Conservation (phyloP, 495 filamentous ascomycete species). For the Daldinia grandis region DNA sequence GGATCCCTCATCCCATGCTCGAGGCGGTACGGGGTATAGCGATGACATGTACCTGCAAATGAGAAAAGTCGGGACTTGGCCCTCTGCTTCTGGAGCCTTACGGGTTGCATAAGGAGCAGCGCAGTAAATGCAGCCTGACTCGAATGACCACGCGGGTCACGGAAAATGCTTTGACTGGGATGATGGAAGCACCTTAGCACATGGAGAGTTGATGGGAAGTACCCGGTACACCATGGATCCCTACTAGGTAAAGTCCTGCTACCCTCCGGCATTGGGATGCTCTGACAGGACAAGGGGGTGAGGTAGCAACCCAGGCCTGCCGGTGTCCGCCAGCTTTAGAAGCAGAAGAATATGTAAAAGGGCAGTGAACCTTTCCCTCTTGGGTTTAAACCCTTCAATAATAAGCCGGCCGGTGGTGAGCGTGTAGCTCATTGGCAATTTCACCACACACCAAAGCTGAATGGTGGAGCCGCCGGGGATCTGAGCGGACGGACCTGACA, state of each 20-base stretch:
- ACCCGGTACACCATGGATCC: conserved; percentile 32
- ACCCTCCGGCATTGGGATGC: conserved; percentile 34
- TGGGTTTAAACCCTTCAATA: conserved; percentile 40
- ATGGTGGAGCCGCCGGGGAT: conserved; percentile 43
- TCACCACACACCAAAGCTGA: conserved; percentile 46
- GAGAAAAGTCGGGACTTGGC: conserved; percentile 43
- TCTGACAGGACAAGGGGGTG: conserved; percentile 33
- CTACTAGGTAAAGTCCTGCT: conserved; percentile 21
- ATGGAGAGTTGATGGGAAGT: conserved; percentile 29
- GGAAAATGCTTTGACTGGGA: conserved; percentile 33
- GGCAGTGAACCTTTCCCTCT: conserved; percentile 40
- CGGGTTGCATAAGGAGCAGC: conserved; percentile 32
- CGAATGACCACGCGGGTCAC: conserved; percentile 42
- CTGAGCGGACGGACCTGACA: conserved; percentile 44
- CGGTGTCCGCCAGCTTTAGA: conserved; percentile 34
- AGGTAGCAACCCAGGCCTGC: conserved; percentile 29
- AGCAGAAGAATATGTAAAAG: conserved; percentile 28
- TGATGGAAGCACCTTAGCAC: conserved; percentile 23
- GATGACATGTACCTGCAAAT: conserved; percentile 45
- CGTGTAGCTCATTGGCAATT: conserved; percentile 41
- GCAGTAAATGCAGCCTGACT: conserved; percentile 39
- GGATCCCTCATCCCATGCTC: conserved; percentile 45
- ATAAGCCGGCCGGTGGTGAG: conserved; percentile 39
- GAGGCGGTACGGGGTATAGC: conserved; percentile 41
- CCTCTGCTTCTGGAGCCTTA: conserved; percentile 40